Evolutionary conservation across 2,329 filamentous ascomycete genomes (phyloP), one percentile per base, ranked within the genome.

Genomic region (Ambrosiella beaveri): DNA sequence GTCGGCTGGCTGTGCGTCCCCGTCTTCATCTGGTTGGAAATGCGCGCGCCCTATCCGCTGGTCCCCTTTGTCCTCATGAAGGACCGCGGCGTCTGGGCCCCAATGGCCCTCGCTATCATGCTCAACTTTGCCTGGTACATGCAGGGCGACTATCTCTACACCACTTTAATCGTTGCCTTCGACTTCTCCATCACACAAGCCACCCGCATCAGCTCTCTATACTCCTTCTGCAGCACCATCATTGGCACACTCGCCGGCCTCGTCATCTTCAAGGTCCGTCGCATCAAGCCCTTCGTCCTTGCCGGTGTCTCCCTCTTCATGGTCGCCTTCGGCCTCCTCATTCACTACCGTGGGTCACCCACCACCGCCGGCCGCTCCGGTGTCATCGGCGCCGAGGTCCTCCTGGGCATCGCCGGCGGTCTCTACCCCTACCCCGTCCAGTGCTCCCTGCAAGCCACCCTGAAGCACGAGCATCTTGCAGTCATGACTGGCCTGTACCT

Each of bases 291-390:
- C n/a, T 81, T 85, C 66, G 82, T 84, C 64, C 67, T 84, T 44
- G 68, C 69, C 36, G 82, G 81, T 39, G 82, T 79, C 1, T 67
- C 70, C 7, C 71, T 84, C 1, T 84, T 81, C 70, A 71, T 81
- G 64, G 77, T 81, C n/a, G 80, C 81, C 0, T 84, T 83, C 62
- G 81, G 81, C 8, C 72, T 85, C 0, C 70, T 85, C 15, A 83
- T 84, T 64, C 72, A 74, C 63, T 85, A 73, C 70, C 78, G 81
- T n/a, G 80, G 80, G 40, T 73, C 75, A 5, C 64, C 70, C 9
- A 67, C 64, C 15, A 59, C 63, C 0, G 66, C 71, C 8, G 72
- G 69, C 61, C 71, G 78, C 58, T 72, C 74, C 1, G 81, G 81
- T 36, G 71, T 85, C 58, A 78, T 85, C 59, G 81, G 76, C 13